Evolutionary conservation across 805 yeast species (phyloP).

Genomic region (Candida quercuum): DNA sequence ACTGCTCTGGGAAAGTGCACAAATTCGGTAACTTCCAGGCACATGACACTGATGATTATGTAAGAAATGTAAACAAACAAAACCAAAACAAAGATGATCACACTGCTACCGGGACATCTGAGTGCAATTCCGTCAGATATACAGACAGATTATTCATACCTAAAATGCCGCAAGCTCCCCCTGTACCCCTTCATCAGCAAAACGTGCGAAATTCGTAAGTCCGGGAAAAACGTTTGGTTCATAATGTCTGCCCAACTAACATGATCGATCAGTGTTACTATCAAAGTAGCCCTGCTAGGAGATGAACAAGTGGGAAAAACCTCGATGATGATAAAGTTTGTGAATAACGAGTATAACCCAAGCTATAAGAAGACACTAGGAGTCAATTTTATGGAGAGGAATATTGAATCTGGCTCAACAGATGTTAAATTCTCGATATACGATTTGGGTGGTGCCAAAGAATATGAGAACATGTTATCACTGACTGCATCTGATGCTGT

Average conservation of each 20-base stretch:
- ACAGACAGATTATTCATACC: neutral
- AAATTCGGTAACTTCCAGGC: neutral
- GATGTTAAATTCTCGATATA: slow-evolving; percentile 88
- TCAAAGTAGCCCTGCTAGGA: slow-evolving; percentile 90
- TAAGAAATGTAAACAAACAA: slow-evolving; percentile 13
- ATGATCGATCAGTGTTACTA: slow-evolving; percentile 36
- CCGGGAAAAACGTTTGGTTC: too few relatives aligned
- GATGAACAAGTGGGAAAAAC: slow-evolving; percentile 97
- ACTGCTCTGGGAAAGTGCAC: neutral
- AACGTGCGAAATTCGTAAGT: slow-evolving; percentile 19
- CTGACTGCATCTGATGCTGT: slow-evolving; percentile 89
- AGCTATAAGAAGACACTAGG: slow-evolving; percentile 92
- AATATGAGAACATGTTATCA: slow-evolving; percentile 93
- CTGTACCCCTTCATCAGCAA: slow-evolving; percentile 19
- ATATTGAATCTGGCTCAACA: slow-evolving; percentile 77
- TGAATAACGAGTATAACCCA: slow-evolving; percentile 90
- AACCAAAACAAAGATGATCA: too few relatives aligned
- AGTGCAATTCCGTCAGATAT: too few relatives aligned
- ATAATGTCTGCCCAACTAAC: slow-evolving; percentile 2
- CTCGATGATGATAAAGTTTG: slow-evolving; percentile 92
- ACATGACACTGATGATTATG: slow-evolving; percentile 4
- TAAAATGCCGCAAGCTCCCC: slow-evolving; percentile 7
- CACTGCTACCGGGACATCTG: too few relatives aligned
- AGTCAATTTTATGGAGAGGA: slow-evolving; percentile 90
- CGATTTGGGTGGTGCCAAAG: slow-evolving; percentile 96